Evolutionary conservation across 495 filamentous ascomycete genomes (phyloP), one percentile per base, ranked within the genome.

Genomic region (Emericellopsis terricola): DNA sequence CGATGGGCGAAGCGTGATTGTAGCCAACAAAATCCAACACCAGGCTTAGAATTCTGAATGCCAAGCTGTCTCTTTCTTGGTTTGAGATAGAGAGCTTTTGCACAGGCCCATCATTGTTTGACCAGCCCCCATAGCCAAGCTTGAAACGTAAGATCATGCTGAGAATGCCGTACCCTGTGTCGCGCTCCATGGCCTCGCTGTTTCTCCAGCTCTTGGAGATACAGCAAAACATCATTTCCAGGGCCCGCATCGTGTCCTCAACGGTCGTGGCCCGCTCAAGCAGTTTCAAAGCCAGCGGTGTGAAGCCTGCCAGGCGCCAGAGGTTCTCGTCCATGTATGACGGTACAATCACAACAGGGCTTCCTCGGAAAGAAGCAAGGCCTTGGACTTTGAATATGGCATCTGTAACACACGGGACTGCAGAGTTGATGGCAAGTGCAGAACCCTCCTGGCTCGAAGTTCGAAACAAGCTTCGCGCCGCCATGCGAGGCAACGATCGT

Each of bases 181-280:
- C 86, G 47, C 74, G 74, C 53, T 97, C 89, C 83, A 97, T 92
- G 31, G 87, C 86, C 53, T 97, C 89, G 45, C 91, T 96, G 42
- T 94, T 96, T 42, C 89, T 71, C 89, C 89, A 97, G 49, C 76
- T 94, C 31, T 78, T 74, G 46, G 79, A 72, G 11, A 93, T 75
- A 34, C 77, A 76, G 47, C 78, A 72, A 40, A 94, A 83, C 28
- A 93, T 60, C 33, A 89, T 77, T 41, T 85, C 71, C 8, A 92
- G 75, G 3, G 85, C 76, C 24, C 79, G 65, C n/a, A 81, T 57
- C 23, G 82, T 65, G 19, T 66, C 71, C 28, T 80, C 68, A 8
- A 64, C 59, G n/a, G 69, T 76, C 11, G 60, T 58, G 14, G 91
- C 74, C 9, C 72, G 60, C 46, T 94, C 81, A 10, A 97, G 54